Conservation (phyloP, 345 rosid genomes). For the Aurinia saxatilis region DNA sequence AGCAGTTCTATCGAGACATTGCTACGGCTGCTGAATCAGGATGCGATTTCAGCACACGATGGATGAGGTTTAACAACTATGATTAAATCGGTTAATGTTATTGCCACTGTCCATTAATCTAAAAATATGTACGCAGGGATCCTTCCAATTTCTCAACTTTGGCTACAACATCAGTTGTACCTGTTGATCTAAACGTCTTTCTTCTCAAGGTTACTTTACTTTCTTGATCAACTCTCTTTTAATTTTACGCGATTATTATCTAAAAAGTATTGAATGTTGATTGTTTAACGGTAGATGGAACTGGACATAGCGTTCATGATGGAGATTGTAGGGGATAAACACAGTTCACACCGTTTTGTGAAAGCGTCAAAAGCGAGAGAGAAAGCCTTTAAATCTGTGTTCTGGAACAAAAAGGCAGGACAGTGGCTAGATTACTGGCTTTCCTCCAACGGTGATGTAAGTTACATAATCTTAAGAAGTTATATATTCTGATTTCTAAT, state of each 20-base stretch:
- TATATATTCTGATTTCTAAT: not conserved
- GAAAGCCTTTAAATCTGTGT: conserved; percentile 47
- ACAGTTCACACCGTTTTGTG: conserved; percentile 35
- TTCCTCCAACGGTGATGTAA: conserved; percentile 20
- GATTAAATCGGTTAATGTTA: not conserved
- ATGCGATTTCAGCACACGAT: conserved; percentile 84
- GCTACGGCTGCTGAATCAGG: conserved; percentile 95
- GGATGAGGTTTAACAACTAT: conserved; percentile 64
- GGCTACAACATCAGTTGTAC: conserved; percentile 70
- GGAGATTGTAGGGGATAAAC: conserved; percentile 41
- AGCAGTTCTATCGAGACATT: conserved; percentile 53
- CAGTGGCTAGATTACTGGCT: conserved; percentile 96
- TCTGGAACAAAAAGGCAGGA: conserved; percentile 68
- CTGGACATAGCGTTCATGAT: conserved; percentile 70
- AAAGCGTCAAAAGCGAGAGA: conserved; percentile 55
- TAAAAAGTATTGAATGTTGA: not conserved
- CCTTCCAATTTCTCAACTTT: conserved; percentile 47
- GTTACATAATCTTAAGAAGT: not conserved
- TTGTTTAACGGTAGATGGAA: conserved; percentile 59
- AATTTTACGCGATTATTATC: too few relatives aligned
- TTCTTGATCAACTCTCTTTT: not conserved
- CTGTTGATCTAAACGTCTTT: conserved; percentile 78
- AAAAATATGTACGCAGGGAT: conserved; percentile 35
- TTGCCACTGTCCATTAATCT: not conserved
- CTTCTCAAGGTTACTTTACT: conserved; percentile 46